Conservation (phyloP, 139 green algal species). For the Gonium pectorale region DNA sequence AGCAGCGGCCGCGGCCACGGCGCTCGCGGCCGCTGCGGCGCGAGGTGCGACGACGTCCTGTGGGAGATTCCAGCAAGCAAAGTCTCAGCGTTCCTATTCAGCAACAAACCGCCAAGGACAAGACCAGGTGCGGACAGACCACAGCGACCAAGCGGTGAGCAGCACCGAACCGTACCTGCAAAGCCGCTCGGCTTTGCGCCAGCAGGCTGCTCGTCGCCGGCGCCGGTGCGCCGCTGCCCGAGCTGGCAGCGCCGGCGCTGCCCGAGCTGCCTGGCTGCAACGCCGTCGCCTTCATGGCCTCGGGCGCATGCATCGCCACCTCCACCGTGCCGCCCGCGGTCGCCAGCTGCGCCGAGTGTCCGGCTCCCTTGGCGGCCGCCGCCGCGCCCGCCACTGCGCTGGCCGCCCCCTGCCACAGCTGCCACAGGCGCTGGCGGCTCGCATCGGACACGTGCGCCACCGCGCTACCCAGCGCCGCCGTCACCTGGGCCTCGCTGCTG, state of each 20-base stretch:
- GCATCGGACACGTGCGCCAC: slow-evolving; percentile 24
- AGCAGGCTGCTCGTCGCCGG: neutral
- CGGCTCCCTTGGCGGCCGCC: neutral
- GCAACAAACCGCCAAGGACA: no score
- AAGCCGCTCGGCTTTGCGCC: slow-evolving; percentile 23
- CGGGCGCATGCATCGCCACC: neutral
- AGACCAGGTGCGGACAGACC: no score
- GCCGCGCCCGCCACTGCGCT: neutral
- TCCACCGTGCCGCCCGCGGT: neutral
- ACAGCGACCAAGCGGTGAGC: no score
- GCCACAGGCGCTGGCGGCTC: slow-evolving; percentile 22
- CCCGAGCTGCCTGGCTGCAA: no score
- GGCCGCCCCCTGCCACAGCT: slow-evolving; percentile 40
- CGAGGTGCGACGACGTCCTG: slow-evolving; percentile 22
- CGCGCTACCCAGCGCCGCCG: slow-evolving; percentile 26
- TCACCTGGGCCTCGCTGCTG: slow-evolving; percentile 19
- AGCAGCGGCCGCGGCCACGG: neutral
- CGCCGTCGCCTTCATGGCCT: no score
- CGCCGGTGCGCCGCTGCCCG: neutral
- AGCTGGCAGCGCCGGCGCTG: no score
- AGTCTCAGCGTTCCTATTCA: no score
- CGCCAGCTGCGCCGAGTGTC: no score
- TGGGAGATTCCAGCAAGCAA: no score
- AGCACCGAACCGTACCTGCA: slow-evolving; percentile 19
- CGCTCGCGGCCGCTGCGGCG: slow-evolving; percentile 16